Evolutionary conservation across 2,329 filamentous ascomycete genomes (phyloP).

Genomic region (Aspergillus sp.): DNA sequence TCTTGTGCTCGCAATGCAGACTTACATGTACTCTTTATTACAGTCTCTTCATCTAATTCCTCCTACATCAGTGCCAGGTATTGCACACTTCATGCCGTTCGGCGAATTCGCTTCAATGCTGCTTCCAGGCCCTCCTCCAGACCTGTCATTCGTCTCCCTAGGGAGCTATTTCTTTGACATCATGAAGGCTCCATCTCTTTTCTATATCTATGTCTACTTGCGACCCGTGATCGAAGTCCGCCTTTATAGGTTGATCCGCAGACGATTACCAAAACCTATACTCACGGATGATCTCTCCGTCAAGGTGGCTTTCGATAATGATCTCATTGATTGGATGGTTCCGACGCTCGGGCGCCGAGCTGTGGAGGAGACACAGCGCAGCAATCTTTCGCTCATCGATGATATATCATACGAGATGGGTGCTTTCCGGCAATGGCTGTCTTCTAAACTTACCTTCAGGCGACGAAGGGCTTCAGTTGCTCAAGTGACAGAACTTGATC

Average conservation of each 20-base stretch:
- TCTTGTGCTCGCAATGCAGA: constrained; percentile 40
- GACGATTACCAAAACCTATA: constrained; percentile 42
- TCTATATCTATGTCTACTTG: constrained; percentile 37
- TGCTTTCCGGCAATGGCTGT: constrained; percentile 32
- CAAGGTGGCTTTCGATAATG: constrained; percentile 43
- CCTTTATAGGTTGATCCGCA: constrained; percentile 41
- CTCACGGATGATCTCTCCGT: constrained; percentile 43
- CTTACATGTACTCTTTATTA: constrained; percentile 44
- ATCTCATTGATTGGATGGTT: constrained; percentile 45
- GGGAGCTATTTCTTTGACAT: constrained; percentile 26
- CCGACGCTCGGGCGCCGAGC: constrained; percentile 40
- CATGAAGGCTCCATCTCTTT: constrained; percentile 35
- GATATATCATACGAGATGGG: constrained; percentile 39
- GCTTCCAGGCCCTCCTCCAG: constrained; percentile 28
- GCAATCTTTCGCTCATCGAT: constrained; percentile 35
- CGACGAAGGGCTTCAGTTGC: constrained; percentile 14
- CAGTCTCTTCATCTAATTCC: constrained; percentile 44
- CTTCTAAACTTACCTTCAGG: constrained; percentile 30
- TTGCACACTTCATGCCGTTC: constrained; percentile 38
- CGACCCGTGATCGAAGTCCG: constrained; percentile 40
- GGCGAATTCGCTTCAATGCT: constrained; percentile 34
- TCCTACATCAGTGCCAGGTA: constrained; percentile 30
- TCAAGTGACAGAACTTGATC: constrained; percentile 13
- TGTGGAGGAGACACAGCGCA: constrained; percentile 41
- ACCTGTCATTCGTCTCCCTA: constrained; percentile 29